Base-by-base conservation (phyloP, 495 filamentous ascomycete species). In the Aspergillus haitiensis region DNA sequence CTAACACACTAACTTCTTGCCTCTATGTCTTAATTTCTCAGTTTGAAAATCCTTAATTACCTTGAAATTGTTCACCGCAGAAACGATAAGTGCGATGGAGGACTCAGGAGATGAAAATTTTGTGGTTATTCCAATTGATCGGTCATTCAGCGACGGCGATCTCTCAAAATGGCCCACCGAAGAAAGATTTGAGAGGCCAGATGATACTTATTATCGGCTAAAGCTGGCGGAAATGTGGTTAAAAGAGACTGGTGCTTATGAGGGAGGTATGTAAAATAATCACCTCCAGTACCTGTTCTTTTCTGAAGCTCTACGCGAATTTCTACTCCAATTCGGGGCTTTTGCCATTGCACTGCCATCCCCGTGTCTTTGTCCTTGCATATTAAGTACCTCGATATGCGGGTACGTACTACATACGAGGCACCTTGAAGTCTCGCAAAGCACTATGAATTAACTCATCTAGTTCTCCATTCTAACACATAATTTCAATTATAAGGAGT, bases 201-300 rank as follows among this genome's bases (percentile, higher is more conserved):
- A 63, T 54, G 58, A 66, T 56, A 32, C 65, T 8, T 55, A 55
- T 9, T 79, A 74, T 59, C 65, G 71, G 9, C 44, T 58, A 21
- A 68, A 64, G 31, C 62, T 80, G 39, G 78, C 76, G 2, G 62
- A 59, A 21, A 59, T 71, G 59, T 80, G 78, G 78, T 59, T 78
- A 36, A 60, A 68, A 53, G 62, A 71, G 47, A 66, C 48, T 21
- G 72, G 72, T 13, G 68, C 67, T 16, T 60, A 59, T 60, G 67
- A 70, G 58, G 40, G 62, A 27, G 74, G 78, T 79, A 62, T 61
- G 72, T 62, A 52, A 18, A 10, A 42, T 54, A 27, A 27, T 27
- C 21, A 27, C 21, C 21, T 27, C 21, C 21, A 27, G 1, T 27
- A 27, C 21, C 21, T 27, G 1, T 27, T 27, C 3, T 27, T 53